Percentiles rank a stretch among this genome's conserved stretches.
phyloP scores from a whole-genome alignment of 768 basidiomycete genomes.

The Pholiota conissans region DNA sequence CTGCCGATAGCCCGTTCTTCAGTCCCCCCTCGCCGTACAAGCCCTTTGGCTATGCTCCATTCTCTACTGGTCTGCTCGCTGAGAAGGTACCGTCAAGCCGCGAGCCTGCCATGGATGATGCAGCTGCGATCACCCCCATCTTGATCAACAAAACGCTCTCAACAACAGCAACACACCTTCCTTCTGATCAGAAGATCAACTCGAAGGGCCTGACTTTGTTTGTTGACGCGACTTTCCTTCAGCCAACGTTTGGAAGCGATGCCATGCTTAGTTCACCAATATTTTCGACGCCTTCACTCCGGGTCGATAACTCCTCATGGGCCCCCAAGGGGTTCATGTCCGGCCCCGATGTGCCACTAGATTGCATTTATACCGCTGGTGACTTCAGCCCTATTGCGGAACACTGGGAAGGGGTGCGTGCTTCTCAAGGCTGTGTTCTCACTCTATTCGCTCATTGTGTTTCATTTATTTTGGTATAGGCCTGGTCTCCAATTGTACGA shows the following conservation, averaged over 20 bases:
- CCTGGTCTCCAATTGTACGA: not conserved
- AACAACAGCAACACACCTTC: not conserved
- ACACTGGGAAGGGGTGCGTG: slow-evolving; percentile 21
- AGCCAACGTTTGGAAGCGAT: not conserved
- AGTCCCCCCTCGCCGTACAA: slow-evolving; percentile 9
- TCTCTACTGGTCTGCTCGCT: not conserved
- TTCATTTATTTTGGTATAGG: not conserved
- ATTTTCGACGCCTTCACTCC: slow-evolving; percentile 12
- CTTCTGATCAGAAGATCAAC: not conserved
- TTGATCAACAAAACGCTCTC: not conserved
- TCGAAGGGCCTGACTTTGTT: not conserved
- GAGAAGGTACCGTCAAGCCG: not conserved
- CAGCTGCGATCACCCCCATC: not conserved
- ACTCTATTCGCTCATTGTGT: not conserved
- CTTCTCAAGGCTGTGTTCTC: not conserved
- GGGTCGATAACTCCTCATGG: slow-evolving; percentile 15
- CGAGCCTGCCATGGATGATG: not conserved
- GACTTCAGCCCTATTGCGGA: slow-evolving; percentile 17
- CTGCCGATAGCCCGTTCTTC: slow-evolving; percentile 17
- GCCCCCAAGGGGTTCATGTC: slow-evolving; percentile 10
- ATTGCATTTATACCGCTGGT: slow-evolving; percentile 17
- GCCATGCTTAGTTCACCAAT: slow-evolving; percentile 14
- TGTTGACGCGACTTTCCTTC: not conserved
- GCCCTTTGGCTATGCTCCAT: slow-evolving; percentile 9
- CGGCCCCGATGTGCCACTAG: slow-evolving; percentile 20